phyloP scores from a whole-genome alignment of 495 filamentous ascomycete genomes.

The Penicillium pulvis region DNA sequence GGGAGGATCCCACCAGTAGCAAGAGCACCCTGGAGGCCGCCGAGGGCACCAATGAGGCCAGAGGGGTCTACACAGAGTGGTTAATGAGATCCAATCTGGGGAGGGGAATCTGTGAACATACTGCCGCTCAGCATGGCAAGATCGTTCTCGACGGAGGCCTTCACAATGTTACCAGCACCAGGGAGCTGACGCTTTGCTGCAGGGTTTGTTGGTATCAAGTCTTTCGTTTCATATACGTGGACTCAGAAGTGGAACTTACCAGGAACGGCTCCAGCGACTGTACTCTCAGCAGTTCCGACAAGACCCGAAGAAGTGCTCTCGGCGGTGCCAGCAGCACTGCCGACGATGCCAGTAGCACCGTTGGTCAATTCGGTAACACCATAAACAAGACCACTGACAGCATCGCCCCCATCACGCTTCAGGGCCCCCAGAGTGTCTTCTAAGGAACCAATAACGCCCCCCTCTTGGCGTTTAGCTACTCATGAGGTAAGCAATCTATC shows the following conservation, averaged over 20 bases:
- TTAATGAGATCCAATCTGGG: neutral
- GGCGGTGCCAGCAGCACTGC: constrained; percentile 9
- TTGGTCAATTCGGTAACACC: constrained; percentile 14
- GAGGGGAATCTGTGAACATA: constrained; percentile 10
- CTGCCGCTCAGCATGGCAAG: constrained; percentile 22
- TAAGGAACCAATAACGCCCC: neutral
- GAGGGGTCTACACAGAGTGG: constrained; percentile 13
- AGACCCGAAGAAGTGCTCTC: neutral
- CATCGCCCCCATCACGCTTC: constrained; percentile 13
- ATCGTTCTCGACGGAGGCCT: constrained; percentile 12
- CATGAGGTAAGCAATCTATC: neutral
- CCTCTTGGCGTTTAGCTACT: neutral
- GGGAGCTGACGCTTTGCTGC: constrained; percentile 20
- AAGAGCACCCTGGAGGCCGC: constrained; percentile 17
- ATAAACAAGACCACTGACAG: constrained; percentile 4
- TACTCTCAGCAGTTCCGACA: neutral
- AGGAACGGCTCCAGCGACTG: constrained; percentile 10
- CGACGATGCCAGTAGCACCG: constrained; percentile 16
- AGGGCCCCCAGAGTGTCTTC: neutral
- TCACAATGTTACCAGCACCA: constrained; percentile 11
- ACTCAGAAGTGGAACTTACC: neutral
- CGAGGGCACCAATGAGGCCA: constrained; percentile 23
- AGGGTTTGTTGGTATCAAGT: neutral
- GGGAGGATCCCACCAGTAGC: constrained; percentile 17
- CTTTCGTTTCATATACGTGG: no score